Evolutionary conservation across 768 basidiomycete genomes (phyloP), one percentile per base, ranked within the genome.

Genomic region (Termitomyces sp.): DNA sequence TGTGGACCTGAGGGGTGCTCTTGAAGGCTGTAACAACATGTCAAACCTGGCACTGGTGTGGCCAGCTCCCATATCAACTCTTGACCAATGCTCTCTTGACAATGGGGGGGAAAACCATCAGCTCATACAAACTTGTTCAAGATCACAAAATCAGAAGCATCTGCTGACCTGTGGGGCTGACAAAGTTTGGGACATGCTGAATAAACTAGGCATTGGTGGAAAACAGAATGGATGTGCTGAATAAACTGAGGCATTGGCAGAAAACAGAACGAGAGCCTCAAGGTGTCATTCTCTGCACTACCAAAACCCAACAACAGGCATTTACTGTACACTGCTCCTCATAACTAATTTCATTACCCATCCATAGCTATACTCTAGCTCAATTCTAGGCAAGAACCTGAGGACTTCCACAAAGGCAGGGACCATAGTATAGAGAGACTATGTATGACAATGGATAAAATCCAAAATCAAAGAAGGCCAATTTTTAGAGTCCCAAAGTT

Each of bases 21-120:
- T 97, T 4, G 91, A 93, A 73, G 92, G 92, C 21, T 83, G 91
- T 40, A 85, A 82, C 63, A 90, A 88, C 66, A 83, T 89, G 81
- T 92, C 91, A 16, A 92, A 90, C 67, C 81, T 88, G 37, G 82
- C 84, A 21, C 74, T 92, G 27, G 82, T 72, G 29, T 72, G 80
- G n/a, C 81, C 85, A 17, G 82, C 89, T 14, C 91, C 91, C 14
- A 75, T 92, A 48, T 90, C 90, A 41, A 90, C 90, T 3, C 77
- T 90, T 31, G 89, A 90, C 60, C 87, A 29, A 90, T 63, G 69
- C 80, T 21, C 82, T 85, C 5, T 82, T 81, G 34, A 71, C 77
- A 59, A 60, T 74, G 62, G 69, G 42, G 71, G 79, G 11, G 70
- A 78, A 10, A 46, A 65, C 34, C 72, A 71, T 53, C 61, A 79